A percentile compares a stretch with the other conserved stretches of the same genome.
phyloP scores from a whole-genome alignment of 495 filamentous ascomycete species.

The Aspergillus avenaceus region DNA sequence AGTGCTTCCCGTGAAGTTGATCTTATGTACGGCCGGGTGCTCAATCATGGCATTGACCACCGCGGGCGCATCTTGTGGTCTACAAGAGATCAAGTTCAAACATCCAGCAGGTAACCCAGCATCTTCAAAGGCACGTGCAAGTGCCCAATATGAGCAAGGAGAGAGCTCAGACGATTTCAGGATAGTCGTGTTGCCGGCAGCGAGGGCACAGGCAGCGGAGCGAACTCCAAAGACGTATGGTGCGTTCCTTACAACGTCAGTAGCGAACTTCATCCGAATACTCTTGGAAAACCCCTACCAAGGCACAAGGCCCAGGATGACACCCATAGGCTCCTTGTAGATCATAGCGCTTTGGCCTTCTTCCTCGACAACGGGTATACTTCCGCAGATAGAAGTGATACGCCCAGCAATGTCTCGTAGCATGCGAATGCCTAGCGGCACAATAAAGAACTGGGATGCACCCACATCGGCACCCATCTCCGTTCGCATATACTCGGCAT shows the following conservation, averaged over 20 bases:
- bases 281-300: constrained; percentile 58
- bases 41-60: constrained; percentile 55
- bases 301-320: constrained; percentile 75
- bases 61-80: constrained; percentile 47
- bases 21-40: constrained; percentile 53
- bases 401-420: constrained; percentile 69
- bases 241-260: constrained; percentile 47
- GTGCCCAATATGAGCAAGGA: constrained; percentile 67
- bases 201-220: constrained; percentile 68
- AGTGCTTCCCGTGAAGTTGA: constrained; percentile 60
- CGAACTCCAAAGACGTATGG: constrained; percentile 66
- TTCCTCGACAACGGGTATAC: constrained; percentile 54
- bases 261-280: background rate
- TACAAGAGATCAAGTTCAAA: constrained; percentile 51
- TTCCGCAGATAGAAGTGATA: constrained; percentile 56
- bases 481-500: constrained; percentile 57
- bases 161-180: constrained; percentile 73
- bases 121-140: constrained; percentile 63
- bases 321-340: constrained; percentile 75
- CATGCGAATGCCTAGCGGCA: constrained; percentile 53
- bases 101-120: constrained; percentile 63
- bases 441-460: constrained; percentile 55
- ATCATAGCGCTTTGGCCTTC: constrained; percentile 61
- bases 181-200: constrained; percentile 74
- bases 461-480: constrained; percentile 62